Evolutionary conservation across 257 asterid species (phyloP), one percentile per base, ranked within the genome.

Genomic region (Verbascum thapsus): DNA sequence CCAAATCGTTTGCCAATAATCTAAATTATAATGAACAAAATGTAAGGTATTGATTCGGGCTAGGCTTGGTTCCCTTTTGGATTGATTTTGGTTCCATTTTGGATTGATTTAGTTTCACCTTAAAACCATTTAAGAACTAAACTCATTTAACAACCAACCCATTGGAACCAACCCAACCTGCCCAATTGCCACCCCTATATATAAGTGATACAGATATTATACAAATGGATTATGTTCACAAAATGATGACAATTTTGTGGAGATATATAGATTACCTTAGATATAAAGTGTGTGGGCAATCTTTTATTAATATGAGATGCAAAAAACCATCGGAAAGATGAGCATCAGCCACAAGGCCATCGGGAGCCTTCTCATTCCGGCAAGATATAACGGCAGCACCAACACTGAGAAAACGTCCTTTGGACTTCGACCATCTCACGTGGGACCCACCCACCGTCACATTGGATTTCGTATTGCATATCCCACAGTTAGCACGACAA

Each of bases 381-480:
- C 97, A 90, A 66, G 99, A 90, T 64, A 90, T 94, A 13, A 94
- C 86, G 56, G 99, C 99, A 63, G 95, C 96, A 60, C 96, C 97
- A 34, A 87, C 83, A 66, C 97, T 87, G 35, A 87, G 84, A 75
- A 80, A 94, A 50, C 71, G 86, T 41, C 99, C 99, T 71, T 71
- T 82, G 30, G 87, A 77, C 65, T 48, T 90, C 58, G 79, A 76
- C 97, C 99, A 94, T 78, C 65, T 81, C 69, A 83, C 51, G 16
- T 77, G 69, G 63, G 73, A 34, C 13, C 71, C 78, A 49, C 51
- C 48, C 39, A 70, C 70, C 13, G 80, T 38, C 3, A 51, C 75
- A 7, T 58, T 53, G 47, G 79, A 53, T 66, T 68, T 78, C 18
- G 64, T 66, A 63, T 83, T 88, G 57, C 99, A 94, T 23, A 94